A percentile compares a stretch with the other conserved stretches of the same genome.
These are phyloP conservation scores for Aureobasidium sp. DNA, from an alignment of 2,329 filamentous ascomycete genomes.

Conservation along the genomic window DNA sequence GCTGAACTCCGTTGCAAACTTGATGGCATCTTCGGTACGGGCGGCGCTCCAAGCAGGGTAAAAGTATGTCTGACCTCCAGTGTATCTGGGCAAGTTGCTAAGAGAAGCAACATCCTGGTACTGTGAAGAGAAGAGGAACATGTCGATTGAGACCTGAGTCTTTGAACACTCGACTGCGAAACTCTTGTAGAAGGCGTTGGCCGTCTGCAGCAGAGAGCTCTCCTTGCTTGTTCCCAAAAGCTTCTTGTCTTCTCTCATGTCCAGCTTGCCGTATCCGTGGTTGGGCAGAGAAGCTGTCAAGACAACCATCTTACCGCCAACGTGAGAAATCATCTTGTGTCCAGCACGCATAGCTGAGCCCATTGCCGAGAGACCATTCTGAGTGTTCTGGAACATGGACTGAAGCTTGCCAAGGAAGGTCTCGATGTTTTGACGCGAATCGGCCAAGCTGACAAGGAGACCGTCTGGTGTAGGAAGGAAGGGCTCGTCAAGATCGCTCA, in stretches of 20 bases:
- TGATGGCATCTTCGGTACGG: conserved; percentile 88
- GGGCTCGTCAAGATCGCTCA: conserved; percentile 91
- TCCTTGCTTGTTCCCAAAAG: conserved; percentile 93
- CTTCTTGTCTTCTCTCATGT: conserved; percentile 95
- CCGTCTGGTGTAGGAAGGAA: conserved; percentile 93
- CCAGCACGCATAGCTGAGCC: conserved; percentile 86
- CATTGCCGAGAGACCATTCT: conserved; percentile 86
- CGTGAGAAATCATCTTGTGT: conserved; percentile 88
- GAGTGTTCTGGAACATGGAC: conserved; percentile 93
- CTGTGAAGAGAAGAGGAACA: conserved; percentile 93
- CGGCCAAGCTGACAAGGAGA: conserved; percentile 77
- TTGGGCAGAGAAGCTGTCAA: conserved; percentile 86
- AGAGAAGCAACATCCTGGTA: conserved; percentile 97
- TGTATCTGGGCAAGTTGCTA: conserved; percentile 91
- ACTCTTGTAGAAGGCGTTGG: conserved; percentile 96
- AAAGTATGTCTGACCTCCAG: conserved; percentile 96
- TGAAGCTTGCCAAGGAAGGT: conserved; percentile 84
- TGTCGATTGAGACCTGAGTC: conserved; percentile 96
- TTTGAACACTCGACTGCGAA: conserved; percentile 99
- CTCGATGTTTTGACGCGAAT: conserved; percentile 86
- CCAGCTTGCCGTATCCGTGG: conserved; percentile 78
- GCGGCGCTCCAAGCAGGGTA: conserved; percentile 97
- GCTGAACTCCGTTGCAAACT: conserved; percentile 94
- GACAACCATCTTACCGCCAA: conserved; percentile 92
- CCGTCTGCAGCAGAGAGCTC: conserved; percentile 76